Evolutionary conservation across 306 rosid genomes (phyloP).

Genomic region (Pterocarpus macrocarpus): DNA sequence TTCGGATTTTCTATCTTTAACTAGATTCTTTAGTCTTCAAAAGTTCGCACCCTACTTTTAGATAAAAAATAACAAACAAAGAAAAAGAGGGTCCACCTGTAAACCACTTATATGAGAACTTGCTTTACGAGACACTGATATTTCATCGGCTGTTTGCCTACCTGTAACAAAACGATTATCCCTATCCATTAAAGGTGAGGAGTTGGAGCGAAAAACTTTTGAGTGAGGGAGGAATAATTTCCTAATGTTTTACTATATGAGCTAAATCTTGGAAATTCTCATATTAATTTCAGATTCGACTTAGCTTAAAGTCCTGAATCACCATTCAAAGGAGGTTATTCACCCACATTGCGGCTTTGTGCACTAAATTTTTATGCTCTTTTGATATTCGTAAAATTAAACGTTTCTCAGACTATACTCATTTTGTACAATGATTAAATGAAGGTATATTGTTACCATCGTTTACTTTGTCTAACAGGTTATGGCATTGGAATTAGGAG

Average conservation of each 20-base stretch:
- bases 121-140: neutral
- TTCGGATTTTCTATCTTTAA: neutral
- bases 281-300: neutral
- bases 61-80: no score
- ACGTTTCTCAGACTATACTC: neutral
- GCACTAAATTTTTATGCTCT: no score
- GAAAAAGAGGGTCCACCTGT: neutral
- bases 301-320: neutral
- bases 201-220: neutral
- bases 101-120: neutral
- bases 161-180: neutral
- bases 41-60: neutral
- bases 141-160: no score
- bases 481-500: slow-evolving; percentile 87
- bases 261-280: neutral
- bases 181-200: neutral
- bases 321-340: no score
- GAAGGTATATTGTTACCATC: neutral
- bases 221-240: neutral
- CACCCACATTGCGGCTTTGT: no score
- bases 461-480: slow-evolving; percentile 52
- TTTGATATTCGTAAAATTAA: neutral
- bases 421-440: neutral
- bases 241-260: neutral
- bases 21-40: neutral